Conservation (phyloP, 2,329 filamentous ascomycete species). For the Capronia coronata region DNA sequence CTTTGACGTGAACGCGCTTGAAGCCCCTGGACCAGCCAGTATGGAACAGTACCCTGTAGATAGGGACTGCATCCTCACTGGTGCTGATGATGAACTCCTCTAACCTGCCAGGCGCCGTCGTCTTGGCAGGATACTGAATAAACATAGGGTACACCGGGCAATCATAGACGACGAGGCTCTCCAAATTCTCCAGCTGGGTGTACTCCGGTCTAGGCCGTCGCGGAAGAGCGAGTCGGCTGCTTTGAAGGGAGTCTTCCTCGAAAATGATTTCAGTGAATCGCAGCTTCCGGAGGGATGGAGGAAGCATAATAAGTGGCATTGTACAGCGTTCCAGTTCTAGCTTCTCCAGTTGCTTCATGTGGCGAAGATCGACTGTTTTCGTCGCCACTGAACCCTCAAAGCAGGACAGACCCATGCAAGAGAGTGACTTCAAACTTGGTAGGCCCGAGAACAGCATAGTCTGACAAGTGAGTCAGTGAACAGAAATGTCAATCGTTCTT, state of each 20-base stretch:
- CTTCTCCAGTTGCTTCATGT: conserved; percentile 2
- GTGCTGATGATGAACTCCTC: not conserved
- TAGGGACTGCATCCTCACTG: not conserved
- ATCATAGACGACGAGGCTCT: not conserved
- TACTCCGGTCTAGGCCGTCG: not conserved
- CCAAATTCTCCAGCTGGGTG: not conserved
- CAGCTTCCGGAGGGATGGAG: not conserved
- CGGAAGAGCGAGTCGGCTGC: not conserved
- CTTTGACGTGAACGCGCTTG: conserved; percentile 5
- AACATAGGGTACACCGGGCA: not conserved
- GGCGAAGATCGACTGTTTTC: not conserved
- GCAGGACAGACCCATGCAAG: not conserved
- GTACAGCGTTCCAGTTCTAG: not conserved
- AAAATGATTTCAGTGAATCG: not conserved
- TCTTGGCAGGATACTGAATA: not conserved
- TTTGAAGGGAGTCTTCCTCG: not conserved
- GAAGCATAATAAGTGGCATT: not conserved
- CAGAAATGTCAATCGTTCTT: not conserved
- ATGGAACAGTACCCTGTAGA: not conserved
- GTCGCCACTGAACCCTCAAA: not conserved
- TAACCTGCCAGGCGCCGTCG: not conserved
- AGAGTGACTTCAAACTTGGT: not conserved
- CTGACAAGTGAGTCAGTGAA: not conserved
- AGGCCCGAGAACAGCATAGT: not conserved
- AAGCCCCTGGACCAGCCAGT: conserved; percentile 1